Evolutionary conservation across 2,329 filamentous ascomycete species (phyloP), one percentile per base, ranked within the genome.

Genomic region (Penicillium verrucosum): DNA sequence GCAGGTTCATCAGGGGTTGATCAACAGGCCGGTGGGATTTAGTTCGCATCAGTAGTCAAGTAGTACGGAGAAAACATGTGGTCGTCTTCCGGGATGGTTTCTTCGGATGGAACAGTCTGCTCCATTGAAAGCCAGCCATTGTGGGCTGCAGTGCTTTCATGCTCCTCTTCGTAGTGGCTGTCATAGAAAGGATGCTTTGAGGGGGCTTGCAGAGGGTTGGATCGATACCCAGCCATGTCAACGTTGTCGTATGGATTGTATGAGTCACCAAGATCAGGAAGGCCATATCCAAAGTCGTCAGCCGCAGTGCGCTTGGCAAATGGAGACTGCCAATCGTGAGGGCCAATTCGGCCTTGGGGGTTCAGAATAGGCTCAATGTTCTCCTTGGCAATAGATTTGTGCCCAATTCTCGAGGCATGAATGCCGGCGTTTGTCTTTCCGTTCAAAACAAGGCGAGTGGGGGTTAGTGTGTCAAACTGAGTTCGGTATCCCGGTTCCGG

Each of bases 351-450:
- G 40, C 62, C 65, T 12, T 65, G 62, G 18, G 55, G 36, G 47
- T 69, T 61, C 41, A 72, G 42, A 44, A 69, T 63, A 5, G 73
- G 73, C 40, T 74, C 73, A n/a, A 75, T 68, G 51, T 75, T 75
- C 56, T 75, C 74, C 49, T 76, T 75, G n/a, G 61, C 68, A 16
- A 57, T 40, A 8, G 60, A 30, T 32, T 51, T 34, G 41, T 55
- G 58, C 27, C 59, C 49, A 32, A 53, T n/a, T 32, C 44, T 57
- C 18, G 58, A 53, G 21, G 51, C 44, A 54, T 63, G 58, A 5
- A 46, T 58, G 23, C 57, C 53, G 9, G 41, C 41, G 41, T 65
- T 60, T n/a, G 59, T 50, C 32, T 66, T 60, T 44, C 57, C 61
- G 30, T 68, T 57, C 44, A 66, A 60, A 30, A 66, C 16, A 10